Percentiles rank a stretch among this genome's conserved stretches.
phyloP scores from a whole-genome alignment of 768 basidiomycete genomes.

The Neoboletus brunneissimus region DNA sequence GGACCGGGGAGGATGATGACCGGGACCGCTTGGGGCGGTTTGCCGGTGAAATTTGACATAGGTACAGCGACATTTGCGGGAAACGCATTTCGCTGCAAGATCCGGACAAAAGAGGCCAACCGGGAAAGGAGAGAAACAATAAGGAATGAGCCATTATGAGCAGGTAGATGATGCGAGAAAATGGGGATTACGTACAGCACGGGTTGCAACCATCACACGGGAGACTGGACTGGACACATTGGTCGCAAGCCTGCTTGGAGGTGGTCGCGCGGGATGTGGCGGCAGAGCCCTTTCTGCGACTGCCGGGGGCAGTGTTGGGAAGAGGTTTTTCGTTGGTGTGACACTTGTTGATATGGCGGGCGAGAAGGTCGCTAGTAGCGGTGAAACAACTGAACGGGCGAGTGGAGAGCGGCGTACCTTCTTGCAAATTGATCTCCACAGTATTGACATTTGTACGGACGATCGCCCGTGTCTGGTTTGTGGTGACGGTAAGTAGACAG shows the following conservation, averaged over 20 bases:
- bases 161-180: background rate
- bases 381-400: conserved; percentile 9
- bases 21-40: conserved; percentile 74
- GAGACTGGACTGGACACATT: conserved; percentile 71
- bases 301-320: conserved; percentile 33
- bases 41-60: conserved; percentile 82
- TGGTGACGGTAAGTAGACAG: background rate
- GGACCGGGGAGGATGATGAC: conserved; percentile 47
- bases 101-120: background rate
- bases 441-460: conserved; percentile 84
- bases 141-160: background rate
- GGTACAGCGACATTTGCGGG: conserved; percentile 71
- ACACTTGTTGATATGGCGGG: conserved; percentile 85
- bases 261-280: conserved; percentile 71
- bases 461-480: conserved; percentile 75
- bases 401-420: conserved; percentile 45
- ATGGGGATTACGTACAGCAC: conserved; percentile 51
- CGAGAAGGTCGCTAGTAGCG: conserved; percentile 67
- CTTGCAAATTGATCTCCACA: conserved; percentile 90
- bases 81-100: conserved; percentile 63
- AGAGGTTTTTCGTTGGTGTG: conserved; percentile 70
- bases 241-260: conserved; percentile 82
- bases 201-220: conserved; percentile 81
- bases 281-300: conserved; percentile 62
- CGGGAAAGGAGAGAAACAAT: background rate